Percentiles rank a stretch among this genome's conserved stretches.
phyloP scores from a whole-genome alignment of 345 rosid species.

The Salix arbutifolia region DNA sequence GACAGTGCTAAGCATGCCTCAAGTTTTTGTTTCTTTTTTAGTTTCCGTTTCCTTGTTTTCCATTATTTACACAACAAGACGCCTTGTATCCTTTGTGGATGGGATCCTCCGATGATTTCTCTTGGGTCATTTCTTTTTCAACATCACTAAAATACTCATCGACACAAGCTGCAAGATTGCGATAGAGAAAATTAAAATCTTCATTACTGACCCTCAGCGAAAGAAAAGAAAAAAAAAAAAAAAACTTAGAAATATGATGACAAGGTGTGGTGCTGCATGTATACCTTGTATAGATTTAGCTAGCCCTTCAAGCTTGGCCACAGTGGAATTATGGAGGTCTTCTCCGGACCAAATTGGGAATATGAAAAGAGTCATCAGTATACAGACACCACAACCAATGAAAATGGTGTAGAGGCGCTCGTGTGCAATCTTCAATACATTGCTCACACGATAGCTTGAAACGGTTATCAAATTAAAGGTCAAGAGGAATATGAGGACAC shows the following conservation, averaged over 20 bases:
- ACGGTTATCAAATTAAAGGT: conserved; percentile 80
- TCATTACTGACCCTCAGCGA: too few species aligned
- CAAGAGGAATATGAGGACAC: conserved; percentile 79
- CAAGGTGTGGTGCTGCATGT: background rate
- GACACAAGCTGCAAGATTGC: conserved; percentile 55
- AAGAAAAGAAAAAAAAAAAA: too few species aligned
- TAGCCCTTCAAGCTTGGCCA: conserved; percentile 65
- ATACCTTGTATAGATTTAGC: conserved; percentile 72
- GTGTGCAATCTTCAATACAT: conserved; percentile 59
- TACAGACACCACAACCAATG: conserved; percentile 72
- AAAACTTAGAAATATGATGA: too few species aligned
- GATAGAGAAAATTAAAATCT: background rate
- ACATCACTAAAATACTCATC: conserved; percentile 52
- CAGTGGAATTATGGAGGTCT: conserved; percentile 72
- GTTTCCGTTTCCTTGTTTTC: too few species aligned
- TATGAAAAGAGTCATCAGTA: conserved; percentile 62
- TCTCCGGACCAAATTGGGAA: conserved; percentile 90
- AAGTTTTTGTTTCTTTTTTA: too few species aligned
- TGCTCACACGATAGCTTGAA: conserved; percentile 62
- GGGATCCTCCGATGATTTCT: conserved; percentile 44
- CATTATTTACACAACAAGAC: too few species aligned
- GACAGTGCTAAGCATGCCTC: too few species aligned
- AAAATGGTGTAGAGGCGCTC: conserved; percentile 65
- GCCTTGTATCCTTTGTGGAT: conserved; percentile 66
- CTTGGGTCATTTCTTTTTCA: conserved; percentile 19